Evolutionary conservation across 164 flowering plant genomes (phyloP).

Genomic region (Stephania japonica): DNA sequence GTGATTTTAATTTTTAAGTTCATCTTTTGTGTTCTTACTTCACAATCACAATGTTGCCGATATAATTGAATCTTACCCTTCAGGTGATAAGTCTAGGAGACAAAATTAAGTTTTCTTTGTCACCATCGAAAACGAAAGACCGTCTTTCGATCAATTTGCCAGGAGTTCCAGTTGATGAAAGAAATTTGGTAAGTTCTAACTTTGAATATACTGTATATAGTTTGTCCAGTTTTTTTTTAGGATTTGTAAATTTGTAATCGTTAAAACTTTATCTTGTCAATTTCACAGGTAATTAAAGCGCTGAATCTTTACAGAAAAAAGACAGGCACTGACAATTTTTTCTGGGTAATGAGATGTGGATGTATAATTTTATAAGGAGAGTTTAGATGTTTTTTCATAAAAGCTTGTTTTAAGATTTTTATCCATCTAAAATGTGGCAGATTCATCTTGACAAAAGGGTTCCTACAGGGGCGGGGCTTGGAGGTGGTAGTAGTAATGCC

Average conservation of each 20-base stretch:
- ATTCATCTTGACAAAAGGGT: constrained; percentile 93
- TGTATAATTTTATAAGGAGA: background rate
- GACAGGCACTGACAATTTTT: constrained; percentile 71
- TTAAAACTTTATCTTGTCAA: constrained; percentile 3
- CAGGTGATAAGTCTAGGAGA: constrained; percentile 96
- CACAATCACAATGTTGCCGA: background rate
- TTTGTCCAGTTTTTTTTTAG: constrained; percentile 6
- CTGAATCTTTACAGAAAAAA: constrained; percentile 85
- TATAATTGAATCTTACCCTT: background rate
- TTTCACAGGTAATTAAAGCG: constrained; percentile 80
- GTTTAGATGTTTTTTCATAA: background rate
- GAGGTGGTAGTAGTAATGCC: constrained; percentile 99
- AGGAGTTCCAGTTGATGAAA: constrained; percentile 88
- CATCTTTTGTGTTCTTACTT: background rate
- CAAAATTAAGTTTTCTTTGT: constrained; percentile 72
- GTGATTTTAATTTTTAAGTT: background rate
- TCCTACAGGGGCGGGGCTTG: constrained; percentile 98
- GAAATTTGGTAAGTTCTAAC: constrained; percentile 53
- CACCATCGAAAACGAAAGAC: constrained; percentile 69
- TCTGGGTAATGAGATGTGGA: constrained; percentile 53
- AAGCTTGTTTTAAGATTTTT: background rate
- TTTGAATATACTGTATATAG: background rate
- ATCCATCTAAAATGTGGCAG: constrained; percentile 29
- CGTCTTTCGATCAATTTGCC: constrained; percentile 77
- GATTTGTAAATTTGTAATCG: no score